Conservation (phyloP, 495 filamentous ascomycete genomes). For the Penicillium arizonense region DNA sequence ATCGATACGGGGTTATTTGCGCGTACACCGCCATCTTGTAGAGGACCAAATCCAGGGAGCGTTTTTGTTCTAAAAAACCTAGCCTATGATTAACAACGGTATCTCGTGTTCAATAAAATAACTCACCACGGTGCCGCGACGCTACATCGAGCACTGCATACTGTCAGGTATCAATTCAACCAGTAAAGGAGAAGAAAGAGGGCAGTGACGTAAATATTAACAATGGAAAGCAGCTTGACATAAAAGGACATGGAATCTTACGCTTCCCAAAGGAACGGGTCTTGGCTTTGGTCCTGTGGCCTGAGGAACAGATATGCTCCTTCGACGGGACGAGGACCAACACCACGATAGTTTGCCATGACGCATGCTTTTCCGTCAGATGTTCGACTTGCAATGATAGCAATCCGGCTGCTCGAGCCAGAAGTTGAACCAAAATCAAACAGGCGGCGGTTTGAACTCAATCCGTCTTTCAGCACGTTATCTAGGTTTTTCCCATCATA, state of each 20-base stretch:
- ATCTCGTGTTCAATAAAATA: neutral
- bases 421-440: conserved; percentile 11
- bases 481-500: conserved; percentile 8
- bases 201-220: neutral
- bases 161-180: neutral
- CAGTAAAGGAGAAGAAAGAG: neutral
- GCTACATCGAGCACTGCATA: conserved; percentile 13
- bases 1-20: conserved; percentile 30
- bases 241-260: conserved; percentile 1
- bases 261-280: conserved; percentile 15
- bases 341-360: conserved; percentile 18
- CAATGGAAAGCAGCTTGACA: neutral
- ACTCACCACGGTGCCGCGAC: conserved; percentile 22
- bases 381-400: conserved; percentile 16
- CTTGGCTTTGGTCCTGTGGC: conserved; percentile 1
- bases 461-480: neutral
- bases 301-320: conserved; percentile 14
- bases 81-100: conserved; percentile 1
- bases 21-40: conserved; percentile 35
- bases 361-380: conserved; percentile 18
- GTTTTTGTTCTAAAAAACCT: conserved; percentile 30
- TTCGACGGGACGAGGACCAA: neutral
- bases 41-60: conserved; percentile 26
- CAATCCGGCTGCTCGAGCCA: conserved; percentile 5
- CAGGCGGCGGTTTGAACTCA: conserved; percentile 5